Evolutionary conservation across 768 basidiomycete genomes (phyloP), one percentile per base, ranked within the genome.

Genomic region (Dentipellis fragilis): DNA sequence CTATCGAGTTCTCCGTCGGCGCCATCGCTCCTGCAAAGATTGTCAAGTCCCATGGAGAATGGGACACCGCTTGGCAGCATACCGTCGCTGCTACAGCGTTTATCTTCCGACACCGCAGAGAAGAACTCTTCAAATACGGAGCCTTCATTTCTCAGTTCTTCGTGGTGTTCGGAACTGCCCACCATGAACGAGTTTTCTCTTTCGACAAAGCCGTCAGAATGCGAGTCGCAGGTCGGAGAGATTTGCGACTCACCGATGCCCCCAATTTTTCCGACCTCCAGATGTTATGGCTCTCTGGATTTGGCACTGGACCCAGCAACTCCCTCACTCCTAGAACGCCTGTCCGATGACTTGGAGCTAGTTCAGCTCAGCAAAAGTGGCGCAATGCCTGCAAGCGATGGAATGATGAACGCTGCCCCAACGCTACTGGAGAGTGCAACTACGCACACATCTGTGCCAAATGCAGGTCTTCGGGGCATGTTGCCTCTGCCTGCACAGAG

Each of bases 201-300:
- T 70, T 60, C 54, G 72, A 76, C 56, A 56, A 60, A 17, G 69
- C 68, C 0, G 54, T 72, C n/a, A 49, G 71, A 1, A 62, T 63
- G 2, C 17, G 47, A 5, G 66, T 69, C 19, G 59, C 54, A 17
- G 58, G 62, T 7, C 56, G 62, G 23, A 58, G 54, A 19, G 10
- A 47, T 1, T 34, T 59, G 1, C 40, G 54, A 10, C 66, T 70
- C 62, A 56, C 62, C n/a, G 64, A 73, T 46, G 36, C 58, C 50
- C 0, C 22, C 21, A 14, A 37, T 6, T 65, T 63, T 57, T 10
- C 5, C 36, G 46, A 56, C 54, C 35, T 55, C 42, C 51, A 58
- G 29, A 49, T 57, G 35, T 23, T 42, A 36, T 38, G 49, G 49
- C 45, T 12, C 29, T 36, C 58, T 29, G 45, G 48, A 34, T 19